A percentile compares a stretch with the other conserved stretches of the same genome.
Evolutionary conservation across 495 filamentous ascomycete species (phyloP).

Genomic region (Parachaetomium inaequale): DNA sequence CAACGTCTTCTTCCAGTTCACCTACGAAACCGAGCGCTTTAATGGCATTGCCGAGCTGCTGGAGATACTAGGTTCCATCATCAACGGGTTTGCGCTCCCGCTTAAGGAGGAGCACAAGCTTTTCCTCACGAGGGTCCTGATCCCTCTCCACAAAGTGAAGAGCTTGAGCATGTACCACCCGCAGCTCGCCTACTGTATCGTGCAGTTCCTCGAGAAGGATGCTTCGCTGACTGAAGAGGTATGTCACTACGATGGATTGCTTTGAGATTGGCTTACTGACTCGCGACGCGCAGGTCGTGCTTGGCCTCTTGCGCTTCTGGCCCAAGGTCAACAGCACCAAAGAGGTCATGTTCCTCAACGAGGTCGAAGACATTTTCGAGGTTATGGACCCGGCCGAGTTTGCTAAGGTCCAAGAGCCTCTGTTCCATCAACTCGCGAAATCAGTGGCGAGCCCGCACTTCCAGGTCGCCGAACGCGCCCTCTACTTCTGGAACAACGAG

Average conservation of each 20-base stretch:
- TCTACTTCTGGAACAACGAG: conserved; percentile 99
- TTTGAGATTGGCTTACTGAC: not conserved
- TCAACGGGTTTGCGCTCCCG: conserved; percentile 96
- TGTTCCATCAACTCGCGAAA: conserved; percentile 96
- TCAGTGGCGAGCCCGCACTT: conserved; percentile 98
- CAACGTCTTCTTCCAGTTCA: conserved; percentile 99
- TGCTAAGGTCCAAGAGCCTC: conserved; percentile 93
- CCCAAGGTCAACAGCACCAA: conserved; percentile 99
- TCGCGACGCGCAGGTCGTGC: conserved; percentile 65
- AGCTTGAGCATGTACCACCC: conserved; percentile 99
- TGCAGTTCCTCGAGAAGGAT: conserved; percentile 98
- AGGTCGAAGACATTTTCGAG: conserved; percentile 99
- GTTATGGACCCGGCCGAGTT: conserved; percentile 99
- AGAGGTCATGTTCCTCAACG: conserved; percentile 99
- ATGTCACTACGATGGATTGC: conserved; percentile 17
- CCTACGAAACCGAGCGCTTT: conserved; percentile 97
- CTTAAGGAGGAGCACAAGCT: conserved; percentile 99
- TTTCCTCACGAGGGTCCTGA: conserved; percentile 87
- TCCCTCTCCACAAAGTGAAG: conserved; percentile 97
- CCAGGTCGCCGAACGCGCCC: conserved; percentile 93
- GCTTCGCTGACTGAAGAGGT: conserved; percentile 96
- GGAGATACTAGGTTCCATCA: conserved; percentile 97
- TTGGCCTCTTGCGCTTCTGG: conserved; percentile 94
- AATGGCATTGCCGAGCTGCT: conserved; percentile 96
- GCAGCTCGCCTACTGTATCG: conserved; percentile 97